Evolutionary conservation across 208 protist species (phyloP), one percentile per base, ranked within the genome.

Genomic region (Trypanosoma cruzi): DNA sequence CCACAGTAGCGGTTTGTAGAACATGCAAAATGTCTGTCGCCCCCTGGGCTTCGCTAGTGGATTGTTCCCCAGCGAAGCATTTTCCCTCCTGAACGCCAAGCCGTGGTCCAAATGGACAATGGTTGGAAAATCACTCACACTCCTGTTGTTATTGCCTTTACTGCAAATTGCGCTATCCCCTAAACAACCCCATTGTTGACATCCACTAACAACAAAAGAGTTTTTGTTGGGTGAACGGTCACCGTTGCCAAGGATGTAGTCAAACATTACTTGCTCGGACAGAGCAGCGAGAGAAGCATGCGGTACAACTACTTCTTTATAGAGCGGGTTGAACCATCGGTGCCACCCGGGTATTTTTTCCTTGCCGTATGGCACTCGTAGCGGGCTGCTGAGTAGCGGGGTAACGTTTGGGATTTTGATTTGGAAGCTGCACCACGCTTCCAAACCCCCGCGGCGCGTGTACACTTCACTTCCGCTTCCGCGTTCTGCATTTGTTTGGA

Each of bases 171-270:
- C 44, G 28, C 48, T 31, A 49, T 63, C 16, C 8, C 22, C n/a
- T 28, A 10, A 26, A 3, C 22, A 6, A 48, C 22, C 37, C 24
- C 57, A 37, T 20, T 29, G 34, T 28, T 36, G 16, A 67, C 73
- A 79, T 0, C 65, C 72, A 58, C 52, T 66, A 0, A 65, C 72
- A n/a, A 73, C 54, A 57, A 68, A 73, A 18, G 44, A 60, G 46
- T 77, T 77, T 52, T 77, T 77, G 55, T 77, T 77, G 36, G 72
- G 72, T 18, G 72, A 77, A 40, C 72, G 64, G 44, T 77, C 72
- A 57, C 57, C 22, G 49, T 77, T 77, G 22, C 37, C 40, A 0
- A 71, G 16, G 26, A 77, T 46, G 55, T 53, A 77, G 46, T 77
- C 72, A 8, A 77, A 58, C 44, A 67, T 74, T 10, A 49, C 72